Base-by-base conservation (phyloP, 164 flowering plant species). In the Sedum album region DNA sequence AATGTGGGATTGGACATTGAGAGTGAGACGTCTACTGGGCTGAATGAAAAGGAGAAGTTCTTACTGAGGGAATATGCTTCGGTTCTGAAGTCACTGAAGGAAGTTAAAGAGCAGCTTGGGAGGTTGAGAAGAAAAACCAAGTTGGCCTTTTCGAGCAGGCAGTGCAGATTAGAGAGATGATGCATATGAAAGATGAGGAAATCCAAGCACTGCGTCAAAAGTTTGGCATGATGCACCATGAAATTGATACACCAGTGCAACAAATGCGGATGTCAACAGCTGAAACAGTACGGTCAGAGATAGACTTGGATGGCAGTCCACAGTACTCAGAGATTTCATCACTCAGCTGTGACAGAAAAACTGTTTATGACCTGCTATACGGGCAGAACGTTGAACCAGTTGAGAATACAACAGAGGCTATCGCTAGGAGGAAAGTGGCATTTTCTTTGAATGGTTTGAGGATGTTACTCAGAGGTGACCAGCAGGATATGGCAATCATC, bases 21-120 rank as follows among this genome's bases (percentile, higher is more conserved):
- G 38, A 2, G 9, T 6, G 67, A 41, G 38, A 65, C 38, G 30
- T 42, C 77, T 13, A 74, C 72, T 36, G 87, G 84, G 15, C 15
- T 81, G 65, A 89, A 84, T n/a, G 83, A 84, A 49, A 79, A 85
- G 68, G 97, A 87, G 66, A 87, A 81, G 75, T 42, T 73, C 67
- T 72, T 88, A 38, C 75, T 88, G 51, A 78, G 82, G 20, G 88
- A 87, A 76, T 88, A 88, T 72, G 82, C 86, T 51, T 41, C 78
- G 1, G 79, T 82, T 66, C 85, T 90, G 33, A 69, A 77, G n/a
- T 80, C 82, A 46, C 84, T 79, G 44, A 87, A 81, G 71, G 88
- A 85, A 21, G 77, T 82, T 23, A 88, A 80, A 75, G 80, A 68
- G 76, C 83, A 80, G 76, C 82, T 88, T 21, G 66, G 60, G 87